These are phyloP conservation scores for Vinca major DNA, from an alignment of 305 asterid species.

Conservation along the genomic window DNA sequence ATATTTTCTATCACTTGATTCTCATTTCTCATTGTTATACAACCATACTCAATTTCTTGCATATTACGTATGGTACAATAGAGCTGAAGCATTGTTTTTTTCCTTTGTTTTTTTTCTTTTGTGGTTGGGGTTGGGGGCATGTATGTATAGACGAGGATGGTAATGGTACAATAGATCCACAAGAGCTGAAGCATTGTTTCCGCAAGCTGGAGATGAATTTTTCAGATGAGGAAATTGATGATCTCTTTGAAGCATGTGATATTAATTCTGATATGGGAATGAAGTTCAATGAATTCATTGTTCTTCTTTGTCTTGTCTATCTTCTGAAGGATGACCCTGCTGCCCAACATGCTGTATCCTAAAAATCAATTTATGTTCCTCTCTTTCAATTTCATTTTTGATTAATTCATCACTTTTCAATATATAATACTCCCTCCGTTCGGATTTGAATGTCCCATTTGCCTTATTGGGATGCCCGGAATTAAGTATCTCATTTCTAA, in stretches of 20 bases:
- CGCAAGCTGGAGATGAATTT: conserved; percentile 50
- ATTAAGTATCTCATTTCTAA: too few species aligned
- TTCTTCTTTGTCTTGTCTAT: conserved; percentile 79
- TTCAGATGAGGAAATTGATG: conserved; percentile 61
- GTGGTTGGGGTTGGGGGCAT: background rate
- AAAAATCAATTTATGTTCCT: background rate
- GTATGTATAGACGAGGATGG: conserved; percentile 46
- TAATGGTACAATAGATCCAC: conserved; percentile 62
- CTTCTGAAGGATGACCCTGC: conserved; percentile 59
- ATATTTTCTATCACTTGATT: background rate
- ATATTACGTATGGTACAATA: background rate
- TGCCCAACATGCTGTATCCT: conserved; percentile 46
- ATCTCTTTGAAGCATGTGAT: conserved; percentile 71
- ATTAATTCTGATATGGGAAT: conserved; percentile 63
- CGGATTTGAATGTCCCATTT: too few species aligned
- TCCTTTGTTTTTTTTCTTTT: too few species aligned
- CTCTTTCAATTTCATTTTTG: background rate
- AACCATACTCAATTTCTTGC: background rate
- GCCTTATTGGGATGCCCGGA: too few species aligned
- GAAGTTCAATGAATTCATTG: conserved; percentile 72
- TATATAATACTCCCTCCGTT: too few species aligned
- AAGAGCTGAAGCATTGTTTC: conserved; percentile 70
- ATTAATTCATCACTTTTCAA: background rate
- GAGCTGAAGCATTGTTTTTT: background rate
- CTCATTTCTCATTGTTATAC: background rate